These are phyloP conservation scores for Morella rubra DNA, from an alignment of 306 rosid genomes.

Conservation along the genomic window DNA sequence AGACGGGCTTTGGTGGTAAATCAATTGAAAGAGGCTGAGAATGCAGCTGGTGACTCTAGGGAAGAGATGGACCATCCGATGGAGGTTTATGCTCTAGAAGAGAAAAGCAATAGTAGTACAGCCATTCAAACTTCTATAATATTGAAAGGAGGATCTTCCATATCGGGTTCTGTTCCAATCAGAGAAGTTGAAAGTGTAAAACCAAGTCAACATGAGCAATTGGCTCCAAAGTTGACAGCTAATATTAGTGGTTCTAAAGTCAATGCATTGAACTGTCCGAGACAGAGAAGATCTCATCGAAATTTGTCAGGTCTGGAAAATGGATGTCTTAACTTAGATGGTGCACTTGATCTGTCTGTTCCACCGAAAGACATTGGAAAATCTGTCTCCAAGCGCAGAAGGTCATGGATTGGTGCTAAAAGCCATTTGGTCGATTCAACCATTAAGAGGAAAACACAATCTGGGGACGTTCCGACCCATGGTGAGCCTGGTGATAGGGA, in stretches of 20 bases:
- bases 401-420: constrained; percentile 23
- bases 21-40: constrained; percentile 29
- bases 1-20: constrained; percentile 49
- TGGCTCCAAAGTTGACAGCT: constrained; percentile 31
- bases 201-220: constrained; percentile 31
- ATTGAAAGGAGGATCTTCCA: constrained; percentile 38
- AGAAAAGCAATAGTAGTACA: constrained; percentile 23
- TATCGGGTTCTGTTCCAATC: constrained; percentile 24
- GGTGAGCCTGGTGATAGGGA: constrained; percentile 16
- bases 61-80: constrained; percentile 16
- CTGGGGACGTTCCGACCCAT: constrained; percentile 25
- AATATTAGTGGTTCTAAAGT: constrained; percentile 23
- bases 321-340: constrained; percentile 37
- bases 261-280: constrained; percentile 38
- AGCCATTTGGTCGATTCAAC: constrained; percentile 25
- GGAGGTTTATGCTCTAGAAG: constrained; percentile 24
- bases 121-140: constrained; percentile 29
- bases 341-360: constrained; percentile 34
- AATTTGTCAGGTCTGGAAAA: constrained; percentile 36
- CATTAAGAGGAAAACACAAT: constrained; percentile 27
- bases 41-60: constrained; percentile 31
- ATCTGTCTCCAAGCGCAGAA: constrained; percentile 35
- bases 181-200: constrained; percentile 27
- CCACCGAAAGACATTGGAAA: constrained; percentile 32
- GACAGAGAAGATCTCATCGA: constrained; percentile 58